A percentile compares a stretch with the other conserved stretches of the same genome.
phyloP scores from a whole-genome alignment of 192 early-diverging fungal genomes.

The Powellomyces hirtus region DNA sequence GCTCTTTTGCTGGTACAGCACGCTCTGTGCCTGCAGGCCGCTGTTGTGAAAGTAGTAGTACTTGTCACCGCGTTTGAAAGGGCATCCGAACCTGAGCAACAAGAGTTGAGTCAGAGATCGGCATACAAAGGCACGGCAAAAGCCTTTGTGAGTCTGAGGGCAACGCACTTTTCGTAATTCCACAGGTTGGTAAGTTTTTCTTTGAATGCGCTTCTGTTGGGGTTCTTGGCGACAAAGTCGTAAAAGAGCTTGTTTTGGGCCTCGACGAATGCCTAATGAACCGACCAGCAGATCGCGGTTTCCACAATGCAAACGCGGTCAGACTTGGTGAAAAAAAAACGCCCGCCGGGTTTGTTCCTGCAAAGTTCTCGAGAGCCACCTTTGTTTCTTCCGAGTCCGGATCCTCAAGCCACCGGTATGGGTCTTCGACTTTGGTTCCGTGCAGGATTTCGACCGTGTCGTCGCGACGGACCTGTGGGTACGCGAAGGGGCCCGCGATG shows the following conservation, averaged over 20 bases:
- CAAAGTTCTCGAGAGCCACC: too few species aligned
- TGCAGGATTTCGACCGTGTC: slow-evolving; percentile 41
- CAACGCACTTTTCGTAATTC: slow-evolving; percentile 51
- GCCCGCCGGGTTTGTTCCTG: too few species aligned
- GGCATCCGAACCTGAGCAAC: slow-evolving; percentile 41
- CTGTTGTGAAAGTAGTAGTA: slow-evolving; percentile 69
- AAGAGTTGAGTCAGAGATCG: too few species aligned
- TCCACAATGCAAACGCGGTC: neutral
- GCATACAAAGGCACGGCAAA: too few species aligned
- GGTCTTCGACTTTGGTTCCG: slow-evolving; percentile 43
- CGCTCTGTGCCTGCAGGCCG: slow-evolving; percentile 57
- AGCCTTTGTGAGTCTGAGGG: too few species aligned
- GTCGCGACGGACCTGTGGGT: slow-evolving; percentile 54
- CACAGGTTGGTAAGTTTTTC: slow-evolving; percentile 50
- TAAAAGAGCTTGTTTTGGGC: slow-evolving; percentile 54
- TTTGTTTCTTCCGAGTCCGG: slow-evolving; percentile 61
- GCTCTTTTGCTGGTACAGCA: slow-evolving; percentile 53
- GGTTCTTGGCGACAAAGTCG: slow-evolving; percentile 38
- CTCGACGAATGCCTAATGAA: slow-evolving; percentile 54
- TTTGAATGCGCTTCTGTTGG: slow-evolving; percentile 30
- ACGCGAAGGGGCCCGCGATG: too few species aligned
- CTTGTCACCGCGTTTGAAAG: slow-evolving; percentile 54
- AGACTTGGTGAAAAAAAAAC: too few species aligned
- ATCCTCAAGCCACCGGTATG: slow-evolving; percentile 69
- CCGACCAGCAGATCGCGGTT: too few species aligned